Percentiles rank a stretch among this genome's conserved stretches.
These are phyloP conservation scores for Podaxis mareebaensis DNA, from an alignment of 768 basidiomycete genomes.

Conservation along the genomic window DNA sequence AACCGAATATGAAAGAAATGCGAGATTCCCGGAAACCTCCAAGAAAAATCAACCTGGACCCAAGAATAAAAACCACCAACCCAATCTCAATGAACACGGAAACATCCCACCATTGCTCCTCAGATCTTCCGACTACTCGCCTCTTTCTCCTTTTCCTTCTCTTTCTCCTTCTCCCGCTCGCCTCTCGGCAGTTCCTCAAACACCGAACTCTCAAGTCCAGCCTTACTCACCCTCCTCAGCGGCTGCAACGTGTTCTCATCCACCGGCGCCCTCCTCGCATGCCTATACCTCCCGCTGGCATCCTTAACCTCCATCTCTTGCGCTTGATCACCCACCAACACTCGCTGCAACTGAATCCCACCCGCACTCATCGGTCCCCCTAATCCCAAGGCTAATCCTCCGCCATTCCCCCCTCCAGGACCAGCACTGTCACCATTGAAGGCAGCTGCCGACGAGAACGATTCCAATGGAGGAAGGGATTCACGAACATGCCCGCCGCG, in stretches of 20 bases:
- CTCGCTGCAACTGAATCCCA: slow-evolving; percentile 31
- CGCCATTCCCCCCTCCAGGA: slow-evolving; percentile 22
- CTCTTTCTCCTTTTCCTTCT: background rate
- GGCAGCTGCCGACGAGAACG: slow-evolving; percentile 69
- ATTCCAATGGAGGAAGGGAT: slow-evolving; percentile 44
- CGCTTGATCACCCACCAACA: slow-evolving; percentile 60
- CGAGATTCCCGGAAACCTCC: background rate
- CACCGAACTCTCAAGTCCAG: slow-evolving; percentile 77
- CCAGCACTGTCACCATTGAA: slow-evolving; percentile 42
- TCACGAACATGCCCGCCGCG: slow-evolving; percentile 20
- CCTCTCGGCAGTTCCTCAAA: slow-evolving; percentile 23
- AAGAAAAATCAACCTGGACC: background rate
- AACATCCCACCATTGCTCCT: background rate
- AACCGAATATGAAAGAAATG: background rate
- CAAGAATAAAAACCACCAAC: background rate
- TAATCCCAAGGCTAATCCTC: slow-evolving; percentile 35
- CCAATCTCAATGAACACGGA: background rate
- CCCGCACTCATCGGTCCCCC: slow-evolving; percentile 33
- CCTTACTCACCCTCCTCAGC: slow-evolving; percentile 88
- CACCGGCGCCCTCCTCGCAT: slow-evolving; percentile 85
- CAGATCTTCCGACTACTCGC: background rate
- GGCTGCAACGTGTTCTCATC: slow-evolving; percentile 89
- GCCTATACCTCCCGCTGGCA: slow-evolving; percentile 80
- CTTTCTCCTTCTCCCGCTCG: slow-evolving; percentile 9
- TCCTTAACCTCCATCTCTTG: slow-evolving; percentile 93